phyloP scores from a whole-genome alignment of 2,329 filamentous ascomycete species.

The Aspergillus sp. region DNA sequence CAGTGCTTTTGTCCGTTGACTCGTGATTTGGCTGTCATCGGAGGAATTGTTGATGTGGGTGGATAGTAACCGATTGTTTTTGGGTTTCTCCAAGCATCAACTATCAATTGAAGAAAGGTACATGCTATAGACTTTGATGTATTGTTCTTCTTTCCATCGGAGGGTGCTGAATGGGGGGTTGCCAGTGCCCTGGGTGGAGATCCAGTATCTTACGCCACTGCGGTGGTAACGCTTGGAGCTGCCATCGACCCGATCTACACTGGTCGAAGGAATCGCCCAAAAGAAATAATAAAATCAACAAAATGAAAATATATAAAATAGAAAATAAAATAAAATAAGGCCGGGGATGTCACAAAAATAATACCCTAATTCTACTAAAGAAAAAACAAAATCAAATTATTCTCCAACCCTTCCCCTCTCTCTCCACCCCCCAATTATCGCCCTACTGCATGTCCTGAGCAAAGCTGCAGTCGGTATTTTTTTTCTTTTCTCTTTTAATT shows the following conservation, averaged over 20 bases:
- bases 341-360: not conserved
- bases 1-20: not conserved
- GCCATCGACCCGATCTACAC: constrained; percentile 3
- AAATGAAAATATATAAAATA: constrained; percentile 2
- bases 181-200: not conserved
- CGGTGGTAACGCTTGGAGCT: constrained; percentile 3
- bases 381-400: constrained; percentile 2
- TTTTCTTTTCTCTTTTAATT: not conserved
- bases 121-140: not conserved
- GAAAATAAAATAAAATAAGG: not conserved
- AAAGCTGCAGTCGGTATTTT: constrained; percentile 16
- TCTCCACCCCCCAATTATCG: constrained; percentile 2
- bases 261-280: not conserved
- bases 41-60: too few species aligned
- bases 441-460: constrained; percentile 18
- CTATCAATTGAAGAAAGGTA: not conserved
- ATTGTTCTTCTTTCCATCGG: not conserved
- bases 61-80: too few species aligned
- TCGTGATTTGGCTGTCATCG: too few species aligned
- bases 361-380: not conserved
- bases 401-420: not conserved
- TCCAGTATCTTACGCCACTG: constrained; percentile 3
- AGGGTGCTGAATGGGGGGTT: not conserved
- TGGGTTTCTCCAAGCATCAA: too few species aligned
- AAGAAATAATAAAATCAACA: not conserved